Percentiles rank a stretch among this genome's conserved stretches.
These are phyloP conservation scores for Russula vinacea DNA, from an alignment of 768 basidiomycete species.

Conservation along the genomic window DNA sequence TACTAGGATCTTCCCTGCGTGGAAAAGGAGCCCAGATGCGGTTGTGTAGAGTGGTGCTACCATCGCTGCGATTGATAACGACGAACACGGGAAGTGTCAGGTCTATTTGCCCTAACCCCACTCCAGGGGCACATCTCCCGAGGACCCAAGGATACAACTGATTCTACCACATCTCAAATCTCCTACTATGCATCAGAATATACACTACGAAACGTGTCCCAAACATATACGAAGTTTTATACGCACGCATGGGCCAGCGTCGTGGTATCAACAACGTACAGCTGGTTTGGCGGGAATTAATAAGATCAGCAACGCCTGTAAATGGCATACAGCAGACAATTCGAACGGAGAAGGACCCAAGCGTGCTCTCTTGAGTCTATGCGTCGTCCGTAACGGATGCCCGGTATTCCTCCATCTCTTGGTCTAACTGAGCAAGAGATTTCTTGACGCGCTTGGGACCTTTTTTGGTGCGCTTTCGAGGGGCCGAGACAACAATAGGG, in stretches of 20 bases:
- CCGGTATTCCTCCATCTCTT: slow-evolving; percentile 79
- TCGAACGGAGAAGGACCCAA: slow-evolving; percentile 2
- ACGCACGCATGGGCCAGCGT: slow-evolving; percentile 7
- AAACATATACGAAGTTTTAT: slow-evolving; percentile 7
- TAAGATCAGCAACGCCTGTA: slow-evolving; percentile 13
- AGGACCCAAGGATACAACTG: background rate
- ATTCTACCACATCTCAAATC: slow-evolving; percentile 13
- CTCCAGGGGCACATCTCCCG: background rate
- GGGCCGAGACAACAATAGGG: slow-evolving; percentile 15
- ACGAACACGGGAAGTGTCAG: too few species aligned
- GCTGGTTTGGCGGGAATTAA: background rate
- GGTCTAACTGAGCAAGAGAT: slow-evolving; percentile 62
- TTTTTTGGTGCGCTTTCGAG: slow-evolving; percentile 53
- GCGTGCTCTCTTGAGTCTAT: background rate
- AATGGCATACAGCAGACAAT: slow-evolving; percentile 10
- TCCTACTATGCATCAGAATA: slow-evolving; percentile 9
- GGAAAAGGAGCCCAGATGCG: slow-evolving; percentile 78
- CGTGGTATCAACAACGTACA: slow-evolving; percentile 1
- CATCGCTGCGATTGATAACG: slow-evolving; percentile 39
- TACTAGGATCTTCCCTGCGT: slow-evolving; percentile 93
- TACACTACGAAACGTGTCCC: background rate
- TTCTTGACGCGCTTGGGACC: slow-evolving; percentile 75
- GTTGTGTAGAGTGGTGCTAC: slow-evolving; percentile 96
- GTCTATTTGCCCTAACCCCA: slow-evolving; percentile 20
- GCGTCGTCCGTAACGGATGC: slow-evolving; percentile 36